phyloP scores from a whole-genome alignment of 495 filamentous ascomycete species.

The Podospora sp. region DNA sequence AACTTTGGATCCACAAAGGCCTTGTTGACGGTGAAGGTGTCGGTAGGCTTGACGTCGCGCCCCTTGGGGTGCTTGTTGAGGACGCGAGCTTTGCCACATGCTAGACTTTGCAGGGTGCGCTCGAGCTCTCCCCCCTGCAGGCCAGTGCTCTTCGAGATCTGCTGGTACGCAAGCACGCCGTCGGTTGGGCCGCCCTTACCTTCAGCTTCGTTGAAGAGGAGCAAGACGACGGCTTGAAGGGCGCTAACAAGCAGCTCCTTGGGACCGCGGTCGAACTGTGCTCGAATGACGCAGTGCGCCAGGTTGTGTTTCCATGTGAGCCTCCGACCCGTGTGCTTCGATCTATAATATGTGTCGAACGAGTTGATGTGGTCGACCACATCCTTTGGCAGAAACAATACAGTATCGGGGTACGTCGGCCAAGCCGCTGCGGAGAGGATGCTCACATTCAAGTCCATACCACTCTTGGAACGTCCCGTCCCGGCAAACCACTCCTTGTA shows the following conservation, averaged over 20 bases:
- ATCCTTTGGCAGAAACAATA: constrained; percentile 71
- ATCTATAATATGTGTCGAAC: constrained; percentile 81
- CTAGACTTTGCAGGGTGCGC: constrained; percentile 90
- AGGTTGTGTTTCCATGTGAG: constrained; percentile 91
- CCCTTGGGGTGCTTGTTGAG: constrained; percentile 84
- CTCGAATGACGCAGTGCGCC: constrained; percentile 81
- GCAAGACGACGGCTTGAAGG: constrained; percentile 87
- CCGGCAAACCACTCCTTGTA: constrained; percentile 60
- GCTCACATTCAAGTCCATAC: constrained; percentile 79
- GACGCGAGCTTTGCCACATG: constrained; percentile 86
- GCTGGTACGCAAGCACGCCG: constrained; percentile 61
- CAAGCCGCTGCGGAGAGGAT: constrained; percentile 86
- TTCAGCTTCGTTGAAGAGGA: constrained; percentile 82
- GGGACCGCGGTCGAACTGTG: constrained; percentile 71
- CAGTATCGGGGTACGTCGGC: constrained; percentile 85
- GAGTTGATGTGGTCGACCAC: constrained; percentile 67
- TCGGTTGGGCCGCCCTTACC: constrained; percentile 37
- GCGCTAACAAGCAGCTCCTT: constrained; percentile 87
- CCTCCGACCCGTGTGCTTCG: constrained; percentile 82
- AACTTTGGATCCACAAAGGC: constrained; percentile 78
- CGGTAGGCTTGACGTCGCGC: constrained; percentile 71
- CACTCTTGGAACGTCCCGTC: constrained; percentile 52
- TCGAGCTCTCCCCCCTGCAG: constrained; percentile 71
- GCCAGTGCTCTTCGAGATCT: constrained; percentile 70
- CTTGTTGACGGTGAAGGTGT: constrained; percentile 80